Base-by-base conservation (phyloP, 148 eudicot genomes). In the Amaranthus cruentus region DNA sequence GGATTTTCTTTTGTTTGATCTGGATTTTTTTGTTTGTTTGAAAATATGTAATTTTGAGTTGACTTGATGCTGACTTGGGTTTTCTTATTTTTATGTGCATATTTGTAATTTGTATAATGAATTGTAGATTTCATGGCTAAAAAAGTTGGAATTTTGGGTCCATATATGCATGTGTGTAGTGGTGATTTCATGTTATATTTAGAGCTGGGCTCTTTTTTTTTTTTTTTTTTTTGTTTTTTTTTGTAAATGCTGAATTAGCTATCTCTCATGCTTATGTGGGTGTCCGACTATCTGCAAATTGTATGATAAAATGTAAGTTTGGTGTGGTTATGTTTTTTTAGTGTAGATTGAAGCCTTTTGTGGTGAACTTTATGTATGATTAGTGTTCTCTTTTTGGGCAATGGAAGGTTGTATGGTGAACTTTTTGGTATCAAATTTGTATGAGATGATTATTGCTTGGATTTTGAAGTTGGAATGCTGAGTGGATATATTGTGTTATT, bases 1-100 rank as follows among this genome's bases (percentile, higher is more conserved):
- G 75, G 71, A 75, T 70, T 73, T 73, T 62, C 62, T 77, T 14
- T 55, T 38, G 47, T 74, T 62, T 74, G 58, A 74, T 74, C 60
- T 69, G 76, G 76, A 73, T 66, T 73, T 10, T 65, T 14, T 47
- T 60, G 6, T 2, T 50, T 47, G 1, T 64, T 49, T 64, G 47
- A 18, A 38, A 4, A 47, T 42, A 63, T 55, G 71, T 47, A 47
- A 71, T 11, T n/a, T 71, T 77, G 66, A 54, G n/a, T 50, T 74
- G 76, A 74, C 70, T n/a, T 12, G 53, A 58, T 71, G 66, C 9
- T 50, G n/a, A 62, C 68, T 49, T 73, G 68, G 46, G 68, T 62
- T 73, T 73, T 15, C 4, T 38, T 61, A 9, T 14, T 49, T 51
- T 62, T 7, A 50, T 73, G 15, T 73, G 47, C 64, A 65, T 48